Base-by-base conservation (phyloP, 257 asterid species). In the Capsicum pubescens region DNA sequence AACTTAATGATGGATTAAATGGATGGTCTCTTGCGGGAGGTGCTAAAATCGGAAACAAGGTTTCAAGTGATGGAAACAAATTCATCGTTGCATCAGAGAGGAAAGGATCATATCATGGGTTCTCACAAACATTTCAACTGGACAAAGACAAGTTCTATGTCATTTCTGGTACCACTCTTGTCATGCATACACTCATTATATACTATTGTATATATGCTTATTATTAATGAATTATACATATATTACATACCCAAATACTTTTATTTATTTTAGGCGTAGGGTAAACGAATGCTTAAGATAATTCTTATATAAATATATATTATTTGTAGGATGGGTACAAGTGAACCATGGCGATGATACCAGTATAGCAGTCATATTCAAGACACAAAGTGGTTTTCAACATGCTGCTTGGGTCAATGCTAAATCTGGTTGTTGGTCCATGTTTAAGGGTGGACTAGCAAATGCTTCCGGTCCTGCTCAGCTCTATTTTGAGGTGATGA, bases 391-490 rank as follows among this genome's bases (percentile, higher is more conserved):
- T 1, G 81, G 63, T 50, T 36, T 10, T 9, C 32, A 55, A 42
- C 76, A 48, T 57, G 89, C 84, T 19, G 93, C 92, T 3, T 85
- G 85, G 88, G 83, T 83, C 0, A 66, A 61, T 9, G 92, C 90
- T 5, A 83, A 60, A 21, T 82, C 84, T 2, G 92, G 92, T 36
- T 91, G 94, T 68, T 89, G 92, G 92, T 87, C 94, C 26, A 89
- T 91, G 92, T 84, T 91, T 36, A 89, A 91, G 79, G 91, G 90
- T 54, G 90, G 92, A 4, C 19, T 88, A 2, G 50, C 55, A 21
- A 57, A 88, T 64, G 72, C 55, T 36, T 85, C 94, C 3, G 89
- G 85, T 80, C 85, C 84, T 0, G 89, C 88, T 1, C 61, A 86
- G n/a, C 85, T 91, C n/a, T 88, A 80, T 70, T 89, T 91, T 52